Conservation (phyloP, 2,329 filamentous ascomycete genomes). For the Sarocladium brachiariae region DNA sequence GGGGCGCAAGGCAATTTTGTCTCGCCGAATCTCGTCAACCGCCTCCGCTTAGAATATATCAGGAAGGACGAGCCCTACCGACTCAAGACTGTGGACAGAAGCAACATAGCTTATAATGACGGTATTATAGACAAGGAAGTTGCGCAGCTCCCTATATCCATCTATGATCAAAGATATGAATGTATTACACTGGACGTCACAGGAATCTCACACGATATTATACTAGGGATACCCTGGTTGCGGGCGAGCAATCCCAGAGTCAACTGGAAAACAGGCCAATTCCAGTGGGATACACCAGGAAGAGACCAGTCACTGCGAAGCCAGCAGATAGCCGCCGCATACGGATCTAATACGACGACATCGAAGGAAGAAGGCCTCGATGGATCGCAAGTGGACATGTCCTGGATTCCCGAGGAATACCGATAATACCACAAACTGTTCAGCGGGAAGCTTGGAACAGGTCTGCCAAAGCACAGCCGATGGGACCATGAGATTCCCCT, state of each 20-base stretch:
- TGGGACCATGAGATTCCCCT: slow-evolving; percentile 13
- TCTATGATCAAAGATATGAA: neutral
- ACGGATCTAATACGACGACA: slow-evolving; percentile 8
- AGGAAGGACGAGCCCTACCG: slow-evolving; percentile 1
- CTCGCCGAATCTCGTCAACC: neutral
- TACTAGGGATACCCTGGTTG: slow-evolving; percentile 4
- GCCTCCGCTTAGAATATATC: neutral
- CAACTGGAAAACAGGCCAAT: slow-evolving; percentile 5
- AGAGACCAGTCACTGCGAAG: slow-evolving; percentile 2
- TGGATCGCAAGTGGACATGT: slow-evolving; percentile 10
- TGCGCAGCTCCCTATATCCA: neutral
- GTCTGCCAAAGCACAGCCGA: slow-evolving; percentile 11
- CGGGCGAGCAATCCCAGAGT: neutral
- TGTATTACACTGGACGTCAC: neutral
- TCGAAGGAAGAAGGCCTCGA: slow-evolving; percentile 10
- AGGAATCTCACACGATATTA: slow-evolving; percentile 5
- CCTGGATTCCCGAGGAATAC: slow-evolving; percentile 14
- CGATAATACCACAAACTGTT: slow-evolving; percentile 14
- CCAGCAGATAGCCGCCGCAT: slow-evolving; percentile 3
- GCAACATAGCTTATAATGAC: slow-evolving; percentile 8
- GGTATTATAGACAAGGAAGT: slow-evolving; percentile 3
- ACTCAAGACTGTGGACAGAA: slow-evolving; percentile 4
- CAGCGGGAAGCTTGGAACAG: slow-evolving; percentile 13
- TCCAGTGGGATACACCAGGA: neutral
- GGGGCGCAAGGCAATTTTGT: slow-evolving; percentile 2